Evolutionary conservation across 2,329 filamentous ascomycete species (phyloP).

Genomic region (Penicillium sp.): DNA sequence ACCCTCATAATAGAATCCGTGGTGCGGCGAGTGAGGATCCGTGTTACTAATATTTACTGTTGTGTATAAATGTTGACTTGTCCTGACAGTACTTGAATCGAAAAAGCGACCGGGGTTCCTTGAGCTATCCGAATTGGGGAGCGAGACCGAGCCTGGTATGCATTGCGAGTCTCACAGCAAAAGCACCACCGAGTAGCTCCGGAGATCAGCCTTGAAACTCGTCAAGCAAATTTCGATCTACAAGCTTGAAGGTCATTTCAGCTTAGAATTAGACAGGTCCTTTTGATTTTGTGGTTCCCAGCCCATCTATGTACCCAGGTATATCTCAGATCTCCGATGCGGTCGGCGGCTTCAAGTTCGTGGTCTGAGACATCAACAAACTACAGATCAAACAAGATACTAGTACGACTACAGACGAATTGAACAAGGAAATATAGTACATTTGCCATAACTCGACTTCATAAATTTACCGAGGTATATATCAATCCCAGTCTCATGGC

Average conservation of each 20-base stretch:
- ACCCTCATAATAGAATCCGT: background rate
- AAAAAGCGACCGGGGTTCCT: background rate
- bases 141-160: background rate
- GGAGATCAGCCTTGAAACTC: no score
- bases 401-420: no score
- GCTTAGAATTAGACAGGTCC: no score
- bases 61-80: background rate
- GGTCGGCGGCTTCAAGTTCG: no score
- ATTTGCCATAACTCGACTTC: background rate
- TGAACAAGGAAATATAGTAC: background rate
- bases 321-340: no score
- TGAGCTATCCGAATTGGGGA: background rate
- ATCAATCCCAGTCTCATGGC: conserved; percentile 16
- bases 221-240: no score
- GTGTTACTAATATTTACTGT: background rate
- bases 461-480: background rate
- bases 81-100: background rate
- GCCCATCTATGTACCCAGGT: no score
- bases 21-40: background rate
- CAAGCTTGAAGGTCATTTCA: no score
- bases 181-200: conserved; percentile 2
- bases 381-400: no score
- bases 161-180: background rate
- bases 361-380: no score
- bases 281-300: no score